Percentiles rank a stretch among this genome's conserved stretches.
These are phyloP conservation scores for Thymus mandschuricus DNA, from an alignment of 257 asterid genomes.

Conservation along the genomic window DNA sequence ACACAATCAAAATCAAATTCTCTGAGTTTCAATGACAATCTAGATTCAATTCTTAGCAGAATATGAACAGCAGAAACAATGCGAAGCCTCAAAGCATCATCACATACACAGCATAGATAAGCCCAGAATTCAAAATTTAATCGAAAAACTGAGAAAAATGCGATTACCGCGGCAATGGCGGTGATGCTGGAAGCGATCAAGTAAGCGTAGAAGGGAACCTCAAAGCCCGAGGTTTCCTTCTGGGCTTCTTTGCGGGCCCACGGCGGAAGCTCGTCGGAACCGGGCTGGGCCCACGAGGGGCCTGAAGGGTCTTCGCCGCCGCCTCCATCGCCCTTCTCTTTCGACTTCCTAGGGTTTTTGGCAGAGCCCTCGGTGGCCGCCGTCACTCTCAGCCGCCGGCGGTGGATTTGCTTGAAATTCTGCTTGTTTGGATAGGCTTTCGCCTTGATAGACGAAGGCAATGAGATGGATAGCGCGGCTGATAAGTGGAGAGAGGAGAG, in stretches of 20 bases:
- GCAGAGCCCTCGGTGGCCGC: slow-evolving; percentile 63
- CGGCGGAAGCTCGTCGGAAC: slow-evolving; percentile 82
- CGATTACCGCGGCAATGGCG: slow-evolving; percentile 92
- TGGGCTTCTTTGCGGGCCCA: slow-evolving; percentile 86
- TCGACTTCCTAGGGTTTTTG: slow-evolving; percentile 42
- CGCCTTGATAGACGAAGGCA: slow-evolving; percentile 25
- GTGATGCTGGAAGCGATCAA: slow-evolving; percentile 86
- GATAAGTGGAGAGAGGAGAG: slow-evolving; percentile 36
- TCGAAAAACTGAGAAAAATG: neutral
- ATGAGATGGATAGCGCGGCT: slow-evolving; percentile 23
- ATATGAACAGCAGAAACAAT: neutral
- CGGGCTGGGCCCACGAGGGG: slow-evolving; percentile 88
- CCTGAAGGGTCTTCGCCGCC: slow-evolving; percentile 53
- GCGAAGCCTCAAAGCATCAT: neutral
- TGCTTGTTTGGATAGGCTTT: slow-evolving; percentile 29
- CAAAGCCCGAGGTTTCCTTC: slow-evolving; percentile 51
- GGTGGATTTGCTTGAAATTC: slow-evolving; percentile 19
- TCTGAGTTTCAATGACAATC: neutral
- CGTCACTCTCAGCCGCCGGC: slow-evolving; percentile 34
- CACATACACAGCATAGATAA: neutral
- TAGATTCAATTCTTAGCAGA: neutral
- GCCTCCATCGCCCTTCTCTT: slow-evolving; percentile 34
- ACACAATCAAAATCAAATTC: neutral
- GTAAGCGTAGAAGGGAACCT: slow-evolving; percentile 77
- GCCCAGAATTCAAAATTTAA: neutral